Evolutionary conservation across 2,329 filamentous ascomycete genomes (phyloP).

Genomic region (Fusarium succisae): DNA sequence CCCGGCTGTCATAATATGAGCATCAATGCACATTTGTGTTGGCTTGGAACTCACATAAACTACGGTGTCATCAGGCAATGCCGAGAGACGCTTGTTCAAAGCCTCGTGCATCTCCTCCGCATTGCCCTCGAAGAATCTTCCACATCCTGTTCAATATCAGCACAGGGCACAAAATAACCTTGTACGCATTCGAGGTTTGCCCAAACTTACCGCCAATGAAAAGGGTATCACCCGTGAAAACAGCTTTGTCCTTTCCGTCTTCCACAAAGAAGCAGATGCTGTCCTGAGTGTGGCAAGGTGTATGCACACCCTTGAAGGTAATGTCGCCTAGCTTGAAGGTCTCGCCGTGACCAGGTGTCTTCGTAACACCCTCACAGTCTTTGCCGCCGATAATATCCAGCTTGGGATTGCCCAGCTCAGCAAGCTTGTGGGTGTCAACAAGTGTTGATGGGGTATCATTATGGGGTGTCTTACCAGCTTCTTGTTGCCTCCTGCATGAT

Average conservation of each 20-base stretch:
- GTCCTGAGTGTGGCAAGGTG: slow-evolving; percentile 97
- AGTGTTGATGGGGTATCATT: not conserved
- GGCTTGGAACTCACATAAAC: slow-evolving; percentile 74
- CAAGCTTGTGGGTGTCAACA: slow-evolving; percentile 41
- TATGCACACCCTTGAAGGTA: slow-evolving; percentile 86
- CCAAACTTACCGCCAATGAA: slow-evolving; percentile 80
- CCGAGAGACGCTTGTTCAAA: slow-evolving; percentile 83
- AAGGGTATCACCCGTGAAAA: slow-evolving; percentile 96
- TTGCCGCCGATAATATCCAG: slow-evolving; percentile 87
- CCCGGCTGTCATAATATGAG: slow-evolving; percentile 69
- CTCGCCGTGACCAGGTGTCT: slow-evolving; percentile 78
- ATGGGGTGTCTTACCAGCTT: slow-evolving; percentile 68
- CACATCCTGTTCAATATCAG: slow-evolving; percentile 71
- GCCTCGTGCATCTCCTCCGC: slow-evolving; percentile 92
- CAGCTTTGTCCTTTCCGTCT: slow-evolving; percentile 77
- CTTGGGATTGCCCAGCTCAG: slow-evolving; percentile 63
- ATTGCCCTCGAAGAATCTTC: slow-evolving; percentile 93
- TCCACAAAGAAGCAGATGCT: slow-evolving; percentile 96
- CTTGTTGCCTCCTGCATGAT: slow-evolving; percentile 92
- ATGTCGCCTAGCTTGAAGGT: slow-evolving; percentile 87
- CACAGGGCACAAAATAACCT: not conserved
- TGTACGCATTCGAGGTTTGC: not conserved
- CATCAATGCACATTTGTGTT: not conserved
- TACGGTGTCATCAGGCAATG: slow-evolving; percentile 87
- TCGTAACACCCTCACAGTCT: slow-evolving; percentile 82